Conservation (phyloP, 2,329 filamentous ascomycete genomes). For the Aphanocladium album region DNA sequence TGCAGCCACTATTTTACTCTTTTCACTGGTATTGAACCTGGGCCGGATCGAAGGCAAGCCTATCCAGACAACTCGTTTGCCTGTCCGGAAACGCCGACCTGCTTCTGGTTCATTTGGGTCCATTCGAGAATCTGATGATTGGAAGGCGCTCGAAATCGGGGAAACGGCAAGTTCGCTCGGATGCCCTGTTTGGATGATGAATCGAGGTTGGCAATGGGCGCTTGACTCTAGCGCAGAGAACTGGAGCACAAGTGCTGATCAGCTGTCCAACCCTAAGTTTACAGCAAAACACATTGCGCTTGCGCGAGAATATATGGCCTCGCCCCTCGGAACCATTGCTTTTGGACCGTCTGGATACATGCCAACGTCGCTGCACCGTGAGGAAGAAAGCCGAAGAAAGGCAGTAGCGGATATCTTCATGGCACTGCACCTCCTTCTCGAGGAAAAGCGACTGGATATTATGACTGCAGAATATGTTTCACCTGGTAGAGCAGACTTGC, state of each 20-base stretch:
- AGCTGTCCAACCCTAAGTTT: slow-evolving; percentile 32
- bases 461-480: slow-evolving; percentile 40
- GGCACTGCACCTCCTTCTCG: slow-evolving; percentile 77
- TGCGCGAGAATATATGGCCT: slow-evolving; percentile 61
- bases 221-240: slow-evolving; percentile 46
- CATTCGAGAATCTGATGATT: slow-evolving; percentile 36
- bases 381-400: slow-evolving; percentile 53
- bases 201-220: slow-evolving; percentile 66
- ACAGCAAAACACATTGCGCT: slow-evolving; percentile 50
- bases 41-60: slow-evolving; percentile 32
- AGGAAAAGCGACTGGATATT: slow-evolving; percentile 80
- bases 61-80: slow-evolving; percentile 21
- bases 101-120: slow-evolving; percentile 32
- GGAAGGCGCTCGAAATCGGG: slow-evolving; percentile 42
- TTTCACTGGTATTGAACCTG: slow-evolving; percentile 59
- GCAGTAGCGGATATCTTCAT: slow-evolving; percentile 64
- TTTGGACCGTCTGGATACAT: slow-evolving; percentile 55
- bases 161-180: slow-evolving; percentile 45
- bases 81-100: slow-evolving; percentile 28
- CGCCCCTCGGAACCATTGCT: slow-evolving; percentile 50
- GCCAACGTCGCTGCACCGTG: slow-evolving; percentile 52
- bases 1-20: slow-evolving; percentile 57
- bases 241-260: slow-evolving; percentile 21
- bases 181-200: slow-evolving; percentile 55
- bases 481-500: slow-evolving; percentile 48